phyloP scores from a whole-genome alignment of 495 filamentous ascomycete genomes.

The Penicillium coffeae region DNA sequence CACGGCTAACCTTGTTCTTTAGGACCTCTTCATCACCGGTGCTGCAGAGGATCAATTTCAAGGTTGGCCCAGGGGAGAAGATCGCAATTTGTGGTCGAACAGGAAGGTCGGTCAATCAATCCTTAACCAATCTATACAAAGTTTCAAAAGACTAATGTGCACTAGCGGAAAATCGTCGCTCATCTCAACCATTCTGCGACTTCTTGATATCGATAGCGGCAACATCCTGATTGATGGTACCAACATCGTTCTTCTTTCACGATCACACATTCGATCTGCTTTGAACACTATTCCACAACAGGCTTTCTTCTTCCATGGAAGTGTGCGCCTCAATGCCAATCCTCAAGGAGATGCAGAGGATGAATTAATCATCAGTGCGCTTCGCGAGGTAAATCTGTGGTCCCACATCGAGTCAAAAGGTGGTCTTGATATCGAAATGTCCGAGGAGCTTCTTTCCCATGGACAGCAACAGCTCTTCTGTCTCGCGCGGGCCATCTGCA shows the following conservation, averaged over 20 bases:
- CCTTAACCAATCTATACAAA: not conserved
- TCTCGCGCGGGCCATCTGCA: slow-evolving; percentile 38
- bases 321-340: slow-evolving; percentile 45
- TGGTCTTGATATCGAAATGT: slow-evolving; percentile 37
- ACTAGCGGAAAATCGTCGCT: slow-evolving; percentile 41
- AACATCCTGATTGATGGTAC: slow-evolving; percentile 44
- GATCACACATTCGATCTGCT: slow-evolving; percentile 24
- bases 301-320: slow-evolving; percentile 41
- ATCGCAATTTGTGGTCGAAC: slow-evolving; percentile 45
- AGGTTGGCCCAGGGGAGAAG: slow-evolving; percentile 31
- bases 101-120: slow-evolving; percentile 28
- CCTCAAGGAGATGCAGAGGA: slow-evolving; percentile 28
- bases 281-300: slow-evolving; percentile 48
- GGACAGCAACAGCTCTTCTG: slow-evolving; percentile 48
- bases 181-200: slow-evolving; percentile 36
- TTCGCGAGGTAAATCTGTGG: slow-evolving; percentile 38
- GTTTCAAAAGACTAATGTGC: not conserved
- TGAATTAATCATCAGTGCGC: slow-evolving; percentile 31
- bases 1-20: too few relatives aligned
- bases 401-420: slow-evolving; percentile 34
- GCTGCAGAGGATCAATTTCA: slow-evolving; percentile 11
- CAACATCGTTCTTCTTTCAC: slow-evolving; percentile 34
- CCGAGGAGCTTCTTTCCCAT: slow-evolving; percentile 34
- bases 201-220: slow-evolving; percentile 31
- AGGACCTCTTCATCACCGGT: slow-evolving; percentile 17